Base-by-base conservation (phyloP, 177 flowering plant species). In the Vitis hybrid region DNA sequence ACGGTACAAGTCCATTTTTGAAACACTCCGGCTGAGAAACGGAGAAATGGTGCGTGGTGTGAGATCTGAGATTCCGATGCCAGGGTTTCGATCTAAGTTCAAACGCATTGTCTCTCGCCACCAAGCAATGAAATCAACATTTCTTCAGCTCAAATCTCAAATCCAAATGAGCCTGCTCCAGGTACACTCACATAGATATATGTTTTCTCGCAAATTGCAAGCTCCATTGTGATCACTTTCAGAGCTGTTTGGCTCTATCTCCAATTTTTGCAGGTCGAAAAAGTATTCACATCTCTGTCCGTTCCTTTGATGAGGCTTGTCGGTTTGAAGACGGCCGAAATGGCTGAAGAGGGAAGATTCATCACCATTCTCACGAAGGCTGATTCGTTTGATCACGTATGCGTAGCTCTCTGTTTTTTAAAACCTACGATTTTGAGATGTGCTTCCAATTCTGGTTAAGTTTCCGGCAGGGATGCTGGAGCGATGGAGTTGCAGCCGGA, bases 261-360 rank as follows among this genome's bases (percentile, higher is more conserved):
- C 56, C 58, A 21, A 17, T 30, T 48, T 55, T 63, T 53, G 49
- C 66, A 85, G 89, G 85, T 82, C 10, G 81, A 79, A 63, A 85
- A 84, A 20, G 83, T 84, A 24, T 82, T 84, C 61, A 55, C 65
- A 0, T 84, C 87, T 35, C 72, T 86, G 14, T 83, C 87, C 17
- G 49, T 80, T 64, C 90, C 86, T 8, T 59, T 86, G 79, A 83
- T 77, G 84, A 80, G 68, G 69, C 82, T 86, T 11, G 88, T 83
- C 2, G 90, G 86, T 24, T 60, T 84, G 53, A 84, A 86, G 71
- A 77, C 82, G 0, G 74, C 9, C 63, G 85, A 86, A 70, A 82
- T 84, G 87, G 84, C 80, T 2, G 72, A 66, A 24, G 82, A 86
- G 50, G 85, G 87, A 66, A 66, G 85, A 70, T 79, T 76, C 58